Conservation (phyloP, 352 stramenopile species). For the Pythium insidiosum region DNA sequence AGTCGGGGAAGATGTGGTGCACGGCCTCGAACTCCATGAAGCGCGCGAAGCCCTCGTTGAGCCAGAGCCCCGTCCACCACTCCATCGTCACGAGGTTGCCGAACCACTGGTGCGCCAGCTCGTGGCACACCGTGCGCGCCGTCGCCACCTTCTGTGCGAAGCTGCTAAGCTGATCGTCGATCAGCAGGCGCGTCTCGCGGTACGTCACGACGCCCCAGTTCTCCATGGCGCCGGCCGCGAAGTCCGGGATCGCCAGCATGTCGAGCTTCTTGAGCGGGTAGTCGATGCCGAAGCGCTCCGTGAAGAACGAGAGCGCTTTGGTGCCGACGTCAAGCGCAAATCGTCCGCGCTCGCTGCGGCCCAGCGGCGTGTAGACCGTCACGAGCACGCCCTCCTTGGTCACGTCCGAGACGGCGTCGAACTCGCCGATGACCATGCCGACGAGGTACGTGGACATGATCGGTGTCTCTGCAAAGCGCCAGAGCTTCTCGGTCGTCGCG, state of each 20-base stretch:
- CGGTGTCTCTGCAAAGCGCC: conserved; percentile 88
- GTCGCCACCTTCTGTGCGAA: conserved; percentile 71
- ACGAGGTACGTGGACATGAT: conserved; percentile 98
- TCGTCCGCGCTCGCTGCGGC: conserved; percentile 83
- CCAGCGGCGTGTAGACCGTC: conserved; percentile 93
- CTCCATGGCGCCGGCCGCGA: conserved; percentile 95
- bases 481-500: conserved; percentile 46
- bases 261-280: conserved; percentile 98
- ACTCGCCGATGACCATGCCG: conserved; percentile 93
- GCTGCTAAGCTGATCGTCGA: conserved; percentile 68
- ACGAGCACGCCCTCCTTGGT: conserved; percentile 90
- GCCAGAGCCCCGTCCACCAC: conserved; percentile 95
- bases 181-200: conserved; percentile 88
- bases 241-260: conserved; percentile 96
- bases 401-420: conserved; percentile 90
- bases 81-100: conserved; percentile 99
- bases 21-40: conserved; percentile 95
- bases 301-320: conserved; percentile 67
- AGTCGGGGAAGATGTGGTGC: conserved; percentile 92
- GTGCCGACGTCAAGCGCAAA: conserved; percentile 86
- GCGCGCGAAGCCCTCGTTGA: conserved; percentile 98
- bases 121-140: conserved; percentile 94
- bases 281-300: conserved; percentile 58
- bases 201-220: conserved; percentile 97
- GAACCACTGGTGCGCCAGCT: conserved; percentile 97